Conservation (phyloP, 768 basidiomycete species). For the Calocera viscosa region DNA sequence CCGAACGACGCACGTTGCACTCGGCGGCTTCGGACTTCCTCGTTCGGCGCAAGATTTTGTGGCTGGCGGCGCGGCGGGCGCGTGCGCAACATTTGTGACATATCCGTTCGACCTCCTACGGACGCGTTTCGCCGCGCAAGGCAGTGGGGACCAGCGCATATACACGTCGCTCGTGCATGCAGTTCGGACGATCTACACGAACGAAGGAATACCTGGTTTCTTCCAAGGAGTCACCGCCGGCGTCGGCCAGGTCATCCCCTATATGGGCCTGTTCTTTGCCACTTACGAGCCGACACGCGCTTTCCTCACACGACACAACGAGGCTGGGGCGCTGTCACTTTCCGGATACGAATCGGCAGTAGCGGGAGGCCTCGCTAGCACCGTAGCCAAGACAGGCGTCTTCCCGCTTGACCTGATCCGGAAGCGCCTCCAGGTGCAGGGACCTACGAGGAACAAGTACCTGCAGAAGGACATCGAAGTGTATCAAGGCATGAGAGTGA, state of each 20-base stretch:
- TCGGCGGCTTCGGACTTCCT: neutral
- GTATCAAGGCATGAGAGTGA: neutral
- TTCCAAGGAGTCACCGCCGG: neutral
- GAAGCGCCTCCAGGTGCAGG: slow-evolving; percentile 6
- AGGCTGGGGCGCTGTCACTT: neutral
- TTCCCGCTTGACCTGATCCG: slow-evolving; percentile 5
- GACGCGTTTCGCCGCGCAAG: slow-evolving; percentile 2
- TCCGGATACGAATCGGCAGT: slow-evolving; percentile 5
- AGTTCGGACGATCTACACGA: neutral
- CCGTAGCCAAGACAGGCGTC: slow-evolving; percentile 3
- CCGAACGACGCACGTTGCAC: neutral
- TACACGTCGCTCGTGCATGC: neutral
- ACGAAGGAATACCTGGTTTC: neutral
- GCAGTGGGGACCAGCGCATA: slow-evolving; percentile 3
- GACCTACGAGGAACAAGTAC: neutral
- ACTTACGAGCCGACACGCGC: slow-evolving; percentile 4
- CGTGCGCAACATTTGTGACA: neutral
- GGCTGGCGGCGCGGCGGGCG: slow-evolving; percentile 2
- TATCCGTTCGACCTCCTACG: slow-evolving; percentile 1
- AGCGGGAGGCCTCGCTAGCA: neutral
- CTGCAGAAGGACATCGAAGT: slow-evolving; percentile 2
- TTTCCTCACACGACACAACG: slow-evolving; percentile 1
- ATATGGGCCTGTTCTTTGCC: slow-evolving; percentile 5
- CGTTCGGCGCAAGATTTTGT: slow-evolving; percentile 5
- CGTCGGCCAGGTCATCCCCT: neutral